Evolutionary conservation across 2,329 filamentous ascomycete genomes (phyloP).

Genomic region (Pyrenophora tritici-repentis): DNA sequence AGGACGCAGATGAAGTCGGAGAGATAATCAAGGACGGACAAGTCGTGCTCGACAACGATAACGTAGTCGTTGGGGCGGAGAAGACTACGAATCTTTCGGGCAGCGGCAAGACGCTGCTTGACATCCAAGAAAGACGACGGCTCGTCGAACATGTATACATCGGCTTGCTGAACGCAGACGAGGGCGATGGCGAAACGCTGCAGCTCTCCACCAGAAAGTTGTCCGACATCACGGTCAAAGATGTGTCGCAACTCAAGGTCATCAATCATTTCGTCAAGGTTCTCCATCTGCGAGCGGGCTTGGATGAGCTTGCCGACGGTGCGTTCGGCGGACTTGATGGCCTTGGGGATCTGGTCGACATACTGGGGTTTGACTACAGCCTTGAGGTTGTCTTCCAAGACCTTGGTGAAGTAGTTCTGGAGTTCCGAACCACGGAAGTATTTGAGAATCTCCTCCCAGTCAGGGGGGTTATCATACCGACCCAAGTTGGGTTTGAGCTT

Average conservation of each 20-base stretch:
- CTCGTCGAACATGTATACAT: slow-evolving; percentile 99
- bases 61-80: slow-evolving; percentile 90
- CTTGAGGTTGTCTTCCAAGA: slow-evolving; percentile 95
- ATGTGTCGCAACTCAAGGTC: slow-evolving; percentile 87
- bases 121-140: slow-evolving; percentile 99
- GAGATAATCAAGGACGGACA: slow-evolving; percentile 97
- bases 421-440: slow-evolving; percentile 97
- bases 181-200: slow-evolving; percentile 97
- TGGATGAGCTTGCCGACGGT: slow-evolving; percentile 79
- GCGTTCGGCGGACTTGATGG: slow-evolving; percentile 81
- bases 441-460: slow-evolving; percentile 99
- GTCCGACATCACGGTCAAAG: slow-evolving; percentile 85
- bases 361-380: slow-evolving; percentile 99
- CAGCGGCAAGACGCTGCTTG: slow-evolving; percentile 94
- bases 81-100: slow-evolving; percentile 88
- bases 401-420: slow-evolving; percentile 98
- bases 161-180: slow-evolving; percentile 92
- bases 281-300: slow-evolving; percentile 74
- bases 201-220: slow-evolving; percentile 94
- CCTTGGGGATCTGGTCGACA: slow-evolving; percentile 95
- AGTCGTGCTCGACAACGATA: slow-evolving; percentile 98
- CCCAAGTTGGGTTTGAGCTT: slow-evolving; percentile 99
- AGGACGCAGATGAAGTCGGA: slow-evolving; percentile 98
- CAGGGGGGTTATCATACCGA: slow-evolving; percentile 91
- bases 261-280: slow-evolving; percentile 80